These are phyloP conservation scores for Aquilaria yunnanensis DNA, from an alignment of 345 rosid species.

Conservation along the genomic window DNA sequence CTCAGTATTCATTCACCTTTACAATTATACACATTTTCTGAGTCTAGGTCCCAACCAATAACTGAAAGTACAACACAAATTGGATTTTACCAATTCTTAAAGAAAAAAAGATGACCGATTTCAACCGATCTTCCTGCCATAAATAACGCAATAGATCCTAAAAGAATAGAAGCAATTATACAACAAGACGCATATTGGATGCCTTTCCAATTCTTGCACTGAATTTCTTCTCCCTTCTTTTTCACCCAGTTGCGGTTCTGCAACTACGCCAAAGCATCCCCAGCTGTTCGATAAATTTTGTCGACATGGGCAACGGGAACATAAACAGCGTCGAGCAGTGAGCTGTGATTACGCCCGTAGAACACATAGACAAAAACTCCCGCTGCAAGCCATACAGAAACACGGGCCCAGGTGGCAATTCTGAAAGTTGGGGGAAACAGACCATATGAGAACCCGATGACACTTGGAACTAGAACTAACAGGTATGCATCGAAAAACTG, in stretches of 20 bases:
- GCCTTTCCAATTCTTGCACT: not conserved
- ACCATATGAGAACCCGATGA: not conserved
- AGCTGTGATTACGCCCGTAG: constrained; percentile 71
- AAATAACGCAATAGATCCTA: too few species aligned
- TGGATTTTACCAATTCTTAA: too few species aligned
- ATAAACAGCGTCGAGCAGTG: constrained; percentile 55
- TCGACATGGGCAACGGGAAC: constrained; percentile 56
- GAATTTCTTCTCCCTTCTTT: not conserved
- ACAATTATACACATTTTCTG: too few species aligned
- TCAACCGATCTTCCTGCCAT: too few species aligned
- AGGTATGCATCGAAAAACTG: not conserved
- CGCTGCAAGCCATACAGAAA: constrained; percentile 58
- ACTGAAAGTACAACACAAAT: too few species aligned
- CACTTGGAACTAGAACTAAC: not conserved
- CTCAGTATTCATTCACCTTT: too few species aligned
- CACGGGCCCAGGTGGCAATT: constrained; percentile 66
- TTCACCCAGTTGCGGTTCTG: not conserved
- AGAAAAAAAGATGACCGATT: too few species aligned
- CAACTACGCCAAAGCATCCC: constrained; percentile 26
- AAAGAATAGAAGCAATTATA: too few species aligned
- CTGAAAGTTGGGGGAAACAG: constrained; percentile 20
- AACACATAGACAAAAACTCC: constrained; percentile 58
- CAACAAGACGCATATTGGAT: too few species aligned
- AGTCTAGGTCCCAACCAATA: too few species aligned
- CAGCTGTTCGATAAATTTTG: constrained; percentile 46